Evolutionary conservation across 306 rosid genomes (phyloP).

Genomic region (Senna tora): DNA sequence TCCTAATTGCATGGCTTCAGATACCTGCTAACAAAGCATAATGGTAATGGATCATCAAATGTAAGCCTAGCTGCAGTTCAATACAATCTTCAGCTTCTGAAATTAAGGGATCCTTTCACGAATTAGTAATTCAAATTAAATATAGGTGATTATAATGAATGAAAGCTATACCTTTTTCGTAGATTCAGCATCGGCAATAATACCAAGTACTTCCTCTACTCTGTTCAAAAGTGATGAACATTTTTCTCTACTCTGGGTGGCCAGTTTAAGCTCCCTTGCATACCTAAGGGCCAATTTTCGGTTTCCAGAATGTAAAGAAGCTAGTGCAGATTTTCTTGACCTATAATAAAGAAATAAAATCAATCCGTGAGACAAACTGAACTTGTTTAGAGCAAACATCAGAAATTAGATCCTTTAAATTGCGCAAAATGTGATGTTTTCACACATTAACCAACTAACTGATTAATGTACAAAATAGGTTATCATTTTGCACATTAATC

Average conservation of each 20-base stretch:
- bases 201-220: conserved; percentile 80
- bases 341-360: conserved; percentile 47
- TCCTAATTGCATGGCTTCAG: conserved; percentile 90
- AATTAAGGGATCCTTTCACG: conserved; percentile 11
- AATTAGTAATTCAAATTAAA: background rate
- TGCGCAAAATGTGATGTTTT: too few species aligned
- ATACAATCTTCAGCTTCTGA: conserved; percentile 20
- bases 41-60: conserved; percentile 19
- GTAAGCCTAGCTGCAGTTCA: conserved; percentile 28
- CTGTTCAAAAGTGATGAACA: conserved; percentile 73
- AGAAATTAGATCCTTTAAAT: too few species aligned
- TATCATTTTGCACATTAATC: too few species aligned
- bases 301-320: conserved; percentile 74
- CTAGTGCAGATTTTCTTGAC: conserved; percentile 74
- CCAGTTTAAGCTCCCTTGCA: conserved; percentile 78
- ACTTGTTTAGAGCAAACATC: conserved; percentile 27
- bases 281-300: conserved; percentile 71
- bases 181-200: conserved; percentile 76
- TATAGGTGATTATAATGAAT: background rate
- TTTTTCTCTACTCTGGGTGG: conserved; percentile 70
- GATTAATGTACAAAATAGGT: too few species aligned
- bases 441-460: too few species aligned
- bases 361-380: conserved; percentile 36
- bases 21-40: conserved; percentile 59
- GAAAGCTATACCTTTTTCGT: conserved; percentile 66